Conservation (phyloP, 495 filamentous ascomycete genomes). For the Penicillium desertorum region DNA sequence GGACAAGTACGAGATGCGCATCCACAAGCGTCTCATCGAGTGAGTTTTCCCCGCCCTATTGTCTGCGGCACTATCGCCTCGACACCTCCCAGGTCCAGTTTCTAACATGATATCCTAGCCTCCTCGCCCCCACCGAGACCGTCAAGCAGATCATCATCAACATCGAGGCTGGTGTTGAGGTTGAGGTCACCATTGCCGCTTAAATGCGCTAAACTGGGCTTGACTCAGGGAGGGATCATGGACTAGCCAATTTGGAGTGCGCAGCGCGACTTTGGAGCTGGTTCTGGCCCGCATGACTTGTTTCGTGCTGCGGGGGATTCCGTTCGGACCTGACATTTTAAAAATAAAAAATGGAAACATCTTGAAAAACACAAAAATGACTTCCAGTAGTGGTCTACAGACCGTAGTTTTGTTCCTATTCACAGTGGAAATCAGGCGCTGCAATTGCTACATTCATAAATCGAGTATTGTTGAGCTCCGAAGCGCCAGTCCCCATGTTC, state of each 20-base stretch:
- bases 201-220: constrained; percentile 51
- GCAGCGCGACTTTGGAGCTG: not conserved
- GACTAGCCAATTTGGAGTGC: not conserved
- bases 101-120: constrained; percentile 47
- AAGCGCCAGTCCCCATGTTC: constrained; percentile 2
- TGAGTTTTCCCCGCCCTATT: constrained; percentile 42
- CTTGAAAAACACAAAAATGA: constrained; percentile 24
- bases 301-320: constrained; percentile 18
- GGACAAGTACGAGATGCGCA: constrained; percentile 99
- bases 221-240: constrained; percentile 13
- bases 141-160: constrained; percentile 99
- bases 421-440: not conserved
- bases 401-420: constrained; percentile 4
- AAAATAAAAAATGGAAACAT: constrained; percentile 42
- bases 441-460: not conserved
- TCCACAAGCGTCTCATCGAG: constrained; percentile 98
- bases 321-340: constrained; percentile 36
- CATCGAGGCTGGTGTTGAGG: constrained; percentile 99
- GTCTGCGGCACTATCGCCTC: not conserved
- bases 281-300: constrained; percentile 9
- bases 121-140: constrained; percentile 96
- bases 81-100: constrained; percentile 1
- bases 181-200: constrained; percentile 99
- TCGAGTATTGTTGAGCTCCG: constrained; percentile 2
- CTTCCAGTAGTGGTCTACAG: not conserved